A percentile compares a stretch with the other conserved stretches of the same genome.
phyloP scores from a whole-genome alignment of 805 yeast species.

The Kodamaea jinghongensis region DNA sequence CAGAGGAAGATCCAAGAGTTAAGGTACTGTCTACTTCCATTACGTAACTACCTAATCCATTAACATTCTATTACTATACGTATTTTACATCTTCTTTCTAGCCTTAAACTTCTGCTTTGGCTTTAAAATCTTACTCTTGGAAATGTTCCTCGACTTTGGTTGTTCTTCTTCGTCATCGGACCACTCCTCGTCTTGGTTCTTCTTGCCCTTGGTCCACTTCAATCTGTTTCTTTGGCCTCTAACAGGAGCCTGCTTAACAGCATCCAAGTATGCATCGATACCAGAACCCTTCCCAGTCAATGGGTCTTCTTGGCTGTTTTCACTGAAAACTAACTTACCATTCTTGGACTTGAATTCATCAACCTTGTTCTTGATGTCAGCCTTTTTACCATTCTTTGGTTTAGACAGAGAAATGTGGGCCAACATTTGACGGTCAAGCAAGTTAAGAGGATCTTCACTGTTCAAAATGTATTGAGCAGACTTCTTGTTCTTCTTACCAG shows the following conservation, averaged over 20 bases:
- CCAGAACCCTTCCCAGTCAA: constrained; percentile 49
- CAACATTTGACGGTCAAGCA: constrained; percentile 79
- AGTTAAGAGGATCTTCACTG: constrained; percentile 81
- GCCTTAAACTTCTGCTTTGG: constrained; percentile 54
- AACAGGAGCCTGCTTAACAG: constrained; percentile 88
- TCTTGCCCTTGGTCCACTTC: constrained; percentile 72
- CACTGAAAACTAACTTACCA: constrained; percentile 70
- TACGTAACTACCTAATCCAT: too few relatives aligned
- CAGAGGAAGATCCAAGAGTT: too few relatives aligned
- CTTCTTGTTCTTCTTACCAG: constrained; percentile 23
- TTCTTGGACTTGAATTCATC: constrained; percentile 50
- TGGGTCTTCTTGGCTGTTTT: constrained; percentile 39
- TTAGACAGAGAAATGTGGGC: constrained; percentile 86
- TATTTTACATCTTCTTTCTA: constrained; percentile 66
- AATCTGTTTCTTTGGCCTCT: constrained; percentile 91
- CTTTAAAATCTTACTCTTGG: constrained; percentile 28
- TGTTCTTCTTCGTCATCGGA: constrained; percentile 48
- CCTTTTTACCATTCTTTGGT: constrained; percentile 59
- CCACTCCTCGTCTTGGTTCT: constrained; percentile 45
- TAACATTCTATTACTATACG: constrained; percentile 82
- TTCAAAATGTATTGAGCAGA: constrained; percentile 72
- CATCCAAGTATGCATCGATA: constrained; percentile 89
- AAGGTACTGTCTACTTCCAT: too few relatives aligned
- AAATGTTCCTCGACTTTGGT: constrained; percentile 15
- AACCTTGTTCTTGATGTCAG: constrained; percentile 34